Evolutionary conservation across 1,139 yeast species (phyloP).

Genomic region (Sugiyamaella pinicola): DNA sequence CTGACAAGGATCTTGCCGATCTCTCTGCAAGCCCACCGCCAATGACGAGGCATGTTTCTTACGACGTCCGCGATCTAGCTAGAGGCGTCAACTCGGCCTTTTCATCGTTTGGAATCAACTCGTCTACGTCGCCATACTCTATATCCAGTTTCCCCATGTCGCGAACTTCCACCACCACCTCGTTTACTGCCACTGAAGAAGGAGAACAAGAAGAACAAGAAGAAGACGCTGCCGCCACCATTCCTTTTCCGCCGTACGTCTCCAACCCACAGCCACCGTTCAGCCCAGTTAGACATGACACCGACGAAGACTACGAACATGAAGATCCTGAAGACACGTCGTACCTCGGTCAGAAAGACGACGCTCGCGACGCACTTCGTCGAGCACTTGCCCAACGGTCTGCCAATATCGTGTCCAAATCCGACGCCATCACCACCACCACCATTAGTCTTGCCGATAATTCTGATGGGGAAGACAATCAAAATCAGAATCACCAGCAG

Average conservation of each 20-base stretch:
- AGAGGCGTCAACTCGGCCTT: slow-evolving; percentile 14
- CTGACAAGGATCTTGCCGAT: not conserved
- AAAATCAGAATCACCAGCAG: not conserved
- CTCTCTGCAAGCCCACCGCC: not conserved
- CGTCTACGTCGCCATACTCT: slow-evolving; percentile 3
- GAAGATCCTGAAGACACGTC: slow-evolving; percentile 14
- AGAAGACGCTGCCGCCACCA: not conserved
- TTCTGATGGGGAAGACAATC: slow-evolving; percentile 5
- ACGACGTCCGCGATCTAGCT: slow-evolving; percentile 17
- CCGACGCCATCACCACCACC: slow-evolving; percentile 1
- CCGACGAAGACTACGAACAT: slow-evolving; percentile 2
- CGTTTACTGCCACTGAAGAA: slow-evolving; percentile 11
- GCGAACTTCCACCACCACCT: slow-evolving; percentile 3
- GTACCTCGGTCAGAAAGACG: slow-evolving; percentile 12
- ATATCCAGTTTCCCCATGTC: slow-evolving; percentile 9
- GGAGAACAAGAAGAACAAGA: not conserved
- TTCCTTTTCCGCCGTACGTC: not conserved
- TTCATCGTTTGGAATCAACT: slow-evolving; percentile 6
- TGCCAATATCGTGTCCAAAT: slow-evolving; percentile 6
- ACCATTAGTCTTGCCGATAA: not conserved
- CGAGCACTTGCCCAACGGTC: slow-evolving; percentile 16
- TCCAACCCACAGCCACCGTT: slow-evolving; percentile 1
- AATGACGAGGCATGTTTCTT: slow-evolving; percentile 18
- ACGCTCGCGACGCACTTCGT: slow-evolving; percentile 18
- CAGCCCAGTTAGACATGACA: slow-evolving; percentile 7